These are phyloP conservation scores for Paulownia fortunei DNA, from an alignment of 257 asterid genomes.

Conservation along the genomic window DNA sequence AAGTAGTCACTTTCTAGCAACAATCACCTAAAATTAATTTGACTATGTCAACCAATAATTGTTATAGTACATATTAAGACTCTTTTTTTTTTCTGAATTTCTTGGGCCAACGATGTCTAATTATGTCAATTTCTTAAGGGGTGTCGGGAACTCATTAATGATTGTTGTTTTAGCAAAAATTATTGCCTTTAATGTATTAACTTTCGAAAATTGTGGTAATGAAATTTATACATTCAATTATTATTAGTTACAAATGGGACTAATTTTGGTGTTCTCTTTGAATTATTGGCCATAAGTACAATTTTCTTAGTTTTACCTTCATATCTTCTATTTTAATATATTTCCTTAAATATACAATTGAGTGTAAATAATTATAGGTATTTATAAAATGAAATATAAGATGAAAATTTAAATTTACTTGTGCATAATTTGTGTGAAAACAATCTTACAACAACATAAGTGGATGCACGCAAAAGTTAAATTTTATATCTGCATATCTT, in stretches of 20 bases:
- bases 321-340: too few species aligned
- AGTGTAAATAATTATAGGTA: too few species aligned
- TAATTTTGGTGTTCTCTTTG: background rate
- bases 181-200: background rate
- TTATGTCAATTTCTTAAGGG: background rate
- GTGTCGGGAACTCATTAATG: background rate
- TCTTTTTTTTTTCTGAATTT: background rate
- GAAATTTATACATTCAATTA: background rate
- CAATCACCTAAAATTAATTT: background rate
- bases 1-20: background rate
- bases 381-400: too few species aligned
- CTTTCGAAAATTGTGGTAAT: background rate
- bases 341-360: too few species aligned
- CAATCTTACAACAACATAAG: too few species aligned
- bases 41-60: constrained; percentile 13
- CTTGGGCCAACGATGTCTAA: background rate
- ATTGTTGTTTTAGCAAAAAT: background rate
- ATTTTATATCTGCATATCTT: too few species aligned
- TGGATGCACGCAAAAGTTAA: too few species aligned
- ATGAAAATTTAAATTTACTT: too few species aligned
- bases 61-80: background rate
- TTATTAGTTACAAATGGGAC: background rate
- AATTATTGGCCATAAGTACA: background rate
- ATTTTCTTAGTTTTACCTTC: too few species aligned
- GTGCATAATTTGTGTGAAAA: too few species aligned